Base-by-base conservation (phyloP, 192 early-diverging fungal genomes). In the Coemansia sp. region DNA sequence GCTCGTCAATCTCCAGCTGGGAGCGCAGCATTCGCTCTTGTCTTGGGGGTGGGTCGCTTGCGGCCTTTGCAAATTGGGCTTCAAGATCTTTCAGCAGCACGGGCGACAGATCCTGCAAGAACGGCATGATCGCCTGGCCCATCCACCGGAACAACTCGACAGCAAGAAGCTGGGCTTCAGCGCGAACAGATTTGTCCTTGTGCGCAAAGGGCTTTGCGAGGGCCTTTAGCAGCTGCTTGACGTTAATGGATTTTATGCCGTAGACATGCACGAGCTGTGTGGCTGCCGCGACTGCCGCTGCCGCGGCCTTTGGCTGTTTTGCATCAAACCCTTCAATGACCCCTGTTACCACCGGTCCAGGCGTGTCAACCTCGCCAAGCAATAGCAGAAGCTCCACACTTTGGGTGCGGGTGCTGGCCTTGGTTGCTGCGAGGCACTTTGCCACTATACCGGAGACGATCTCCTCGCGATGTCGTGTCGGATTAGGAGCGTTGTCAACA, bases 121-220 rank as follows among this genome's bases (percentile, higher is more conserved):
- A 92, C 19, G 86, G 81, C 57, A 86, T 79, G 33, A 98, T 85
- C 2, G 94, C 94, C 41, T 85, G 83, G 20, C 94, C 90, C 56
- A 99, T 86, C 93, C 94, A 99, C 43, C 91, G 86, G 68, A 94
- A 98, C 59, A 99, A 70, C 81, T 98, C 96, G 42, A 95, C 78
- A 0, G 90, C 84, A 52, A 98, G 73, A 13, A 69, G 67, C 75
- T 84, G 76, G 7, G 93, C 91, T 84, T 99, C 97, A 14, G 84
- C 84, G 49, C 97, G 85, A 14, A 99, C 96, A 53, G 83, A 88
- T 59, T 94, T 96, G 70, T 99, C 97, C 33, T 88, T 88, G 69
- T 98, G 95, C 40, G 90, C 90, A 82, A 99, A 98, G 32, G 97
- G 81, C 70, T 94, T 92, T 32, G 92, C 83, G 32, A 99, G 71